These are phyloP conservation scores for Aspergillus clavatus DNA, from an alignment of 2,329 filamentous ascomycete genomes.

Conservation along the genomic window DNA sequence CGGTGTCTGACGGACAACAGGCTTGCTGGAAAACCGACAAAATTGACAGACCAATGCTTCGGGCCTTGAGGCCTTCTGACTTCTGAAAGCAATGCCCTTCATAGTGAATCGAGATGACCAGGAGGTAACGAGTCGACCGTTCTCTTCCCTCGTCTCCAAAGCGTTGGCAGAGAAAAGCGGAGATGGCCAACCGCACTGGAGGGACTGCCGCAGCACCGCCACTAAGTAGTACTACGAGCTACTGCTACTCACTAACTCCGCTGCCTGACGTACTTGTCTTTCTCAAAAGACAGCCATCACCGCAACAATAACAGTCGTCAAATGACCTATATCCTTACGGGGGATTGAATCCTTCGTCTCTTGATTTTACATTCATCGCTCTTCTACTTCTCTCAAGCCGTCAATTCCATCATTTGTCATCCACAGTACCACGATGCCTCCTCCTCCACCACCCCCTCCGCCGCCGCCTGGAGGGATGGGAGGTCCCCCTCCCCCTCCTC, in stretches of 20 bases:
- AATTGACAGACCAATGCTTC: slow-evolving; percentile 35
- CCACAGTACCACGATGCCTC: slow-evolving; percentile 34
- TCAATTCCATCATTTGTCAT: slow-evolving; percentile 3
- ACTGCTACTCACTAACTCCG: slow-evolving; percentile 15
- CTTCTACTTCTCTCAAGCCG: slow-evolving; percentile 2
- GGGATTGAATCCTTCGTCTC: slow-evolving; percentile 12
- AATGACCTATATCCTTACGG: slow-evolving; percentile 8
- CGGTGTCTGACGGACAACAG: slow-evolving; percentile 17
- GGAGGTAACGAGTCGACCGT: not conserved
- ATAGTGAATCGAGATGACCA: slow-evolving; percentile 20
- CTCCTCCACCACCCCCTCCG: slow-evolving; percentile 64
- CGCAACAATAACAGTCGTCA: slow-evolving; percentile 7
- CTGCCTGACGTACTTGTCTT: slow-evolving; percentile 23
- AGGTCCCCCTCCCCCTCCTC: slow-evolving; percentile 62
- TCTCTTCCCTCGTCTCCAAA: slow-evolving; percentile 15
- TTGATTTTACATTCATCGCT: not conserved
- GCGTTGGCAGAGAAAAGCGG: slow-evolving; percentile 20
- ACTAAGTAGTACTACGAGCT: slow-evolving; percentile 9
- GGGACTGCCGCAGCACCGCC: slow-evolving; percentile 21
- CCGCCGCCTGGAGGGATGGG: slow-evolving; percentile 55
- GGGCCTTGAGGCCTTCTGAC: slow-evolving; percentile 19
- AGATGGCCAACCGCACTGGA: slow-evolving; percentile 25
- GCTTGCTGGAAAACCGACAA: slow-evolving; percentile 31
- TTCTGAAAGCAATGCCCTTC: slow-evolving; percentile 33
- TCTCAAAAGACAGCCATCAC: slow-evolving; percentile 12